Conservation (phyloP, 495 filamentous ascomycete species). For the Umbilicaria muhlenbergii region DNA sequence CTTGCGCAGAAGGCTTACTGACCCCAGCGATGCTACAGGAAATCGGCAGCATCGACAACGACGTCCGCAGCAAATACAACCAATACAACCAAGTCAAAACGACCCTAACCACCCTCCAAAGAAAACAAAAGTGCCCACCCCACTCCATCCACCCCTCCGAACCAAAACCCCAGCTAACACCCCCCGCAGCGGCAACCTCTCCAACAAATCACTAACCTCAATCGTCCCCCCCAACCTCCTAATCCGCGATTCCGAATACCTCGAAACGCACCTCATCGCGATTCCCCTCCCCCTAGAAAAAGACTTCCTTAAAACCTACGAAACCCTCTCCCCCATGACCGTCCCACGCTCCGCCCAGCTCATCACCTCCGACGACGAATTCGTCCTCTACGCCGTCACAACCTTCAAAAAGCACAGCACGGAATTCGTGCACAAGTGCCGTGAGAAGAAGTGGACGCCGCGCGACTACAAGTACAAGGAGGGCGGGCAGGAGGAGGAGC, state of each 20-base stretch:
- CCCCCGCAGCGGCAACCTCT: slow-evolving; percentile 64
- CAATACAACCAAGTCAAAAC: slow-evolving; percentile 87
- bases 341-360: slow-evolving; percentile 74
- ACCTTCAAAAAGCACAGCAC: slow-evolving; percentile 78
- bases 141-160: not conserved
- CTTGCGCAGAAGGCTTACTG: not conserved
- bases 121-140: slow-evolving; percentile 59
- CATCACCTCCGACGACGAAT: slow-evolving; percentile 72
- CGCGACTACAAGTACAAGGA: slow-evolving; percentile 87
- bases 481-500: slow-evolving; percentile 75
- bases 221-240: slow-evolving; percentile 66
- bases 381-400: slow-evolving; percentile 73
- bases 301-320: slow-evolving; percentile 80
- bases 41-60: slow-evolving; percentile 73
- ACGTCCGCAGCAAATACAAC: slow-evolving; percentile 81
- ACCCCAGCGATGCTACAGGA: slow-evolving; percentile 37
- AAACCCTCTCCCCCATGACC: slow-evolving; percentile 69
- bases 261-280: slow-evolving; percentile 85
- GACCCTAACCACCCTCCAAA: slow-evolving; percentile 59
- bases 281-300: slow-evolving; percentile 64
- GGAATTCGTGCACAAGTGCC: slow-evolving; percentile 78
- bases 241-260: slow-evolving; percentile 83
- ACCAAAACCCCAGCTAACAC: slow-evolving; percentile 7
- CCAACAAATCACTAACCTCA: slow-evolving; percentile 80
- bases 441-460: slow-evolving; percentile 86